Base-by-base conservation (phyloP, 371 early-diverging fungal species). In the Actinomortierella ambigua region DNA sequence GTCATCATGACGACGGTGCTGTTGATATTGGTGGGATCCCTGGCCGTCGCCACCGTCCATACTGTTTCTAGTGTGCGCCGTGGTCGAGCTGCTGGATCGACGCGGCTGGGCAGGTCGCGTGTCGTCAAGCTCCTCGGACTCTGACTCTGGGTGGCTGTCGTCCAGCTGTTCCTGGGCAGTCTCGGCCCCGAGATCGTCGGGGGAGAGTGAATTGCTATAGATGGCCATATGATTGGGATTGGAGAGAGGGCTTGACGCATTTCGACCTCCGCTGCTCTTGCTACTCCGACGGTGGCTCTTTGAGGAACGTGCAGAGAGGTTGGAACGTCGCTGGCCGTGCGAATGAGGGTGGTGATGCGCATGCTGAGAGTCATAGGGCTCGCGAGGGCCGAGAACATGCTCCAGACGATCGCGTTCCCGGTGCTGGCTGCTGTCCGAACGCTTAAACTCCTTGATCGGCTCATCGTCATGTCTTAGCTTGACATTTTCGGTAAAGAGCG, bases 401-500 rank as follows among this genome's bases (percentile, higher is more conserved):
- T 34, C 34, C 34, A 34, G 11, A 4, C 34, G 34, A 34, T 34
- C 34, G 11, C 34, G 34, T 34, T 34, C 34, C 34, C 54, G 26
- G 29, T 22, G 2, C 22, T 18, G 41, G 50, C 48, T 63, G 23
- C 66, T 57, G n/a, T 66, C 60, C 2, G 63, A 61, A 27, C 71
- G 58, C 44, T 65, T 80, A 66, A 56, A 81, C 60, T 47, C 71
- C 60, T 65, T 76, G 65, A 42, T 80, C 76, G 62, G 81, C 80
- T 61, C 73, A 66, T 76, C 76, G 52, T 85, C 83, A 28, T 84
- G 75, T 53, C 79, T 75, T 42, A 89, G 77, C 48, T 82, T 80
- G 46, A 89, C 85, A 54, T 90, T 90, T 50, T 95, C 94, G 2
- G 96, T 89, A 57, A 97, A 94, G 39, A 97, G 83, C 3, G 91